Evolutionary conservation across 2,329 filamentous ascomycete species (phyloP).

Genomic region (Talaromyces funiculosus): DNA sequence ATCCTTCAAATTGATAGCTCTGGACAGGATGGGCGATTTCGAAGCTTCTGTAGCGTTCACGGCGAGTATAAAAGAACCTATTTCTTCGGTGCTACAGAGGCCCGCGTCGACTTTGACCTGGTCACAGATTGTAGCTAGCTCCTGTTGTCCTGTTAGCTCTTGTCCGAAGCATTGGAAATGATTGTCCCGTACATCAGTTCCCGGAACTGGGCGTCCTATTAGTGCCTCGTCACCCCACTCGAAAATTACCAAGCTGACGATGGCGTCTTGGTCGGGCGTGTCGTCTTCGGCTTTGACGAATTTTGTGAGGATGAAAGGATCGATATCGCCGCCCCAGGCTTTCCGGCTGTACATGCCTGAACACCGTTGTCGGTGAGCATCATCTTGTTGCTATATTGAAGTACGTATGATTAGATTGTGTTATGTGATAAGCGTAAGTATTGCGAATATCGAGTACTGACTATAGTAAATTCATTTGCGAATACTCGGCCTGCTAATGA

Average conservation of each 20-base stretch:
- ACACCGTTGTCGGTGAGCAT: conserved; percentile 76
- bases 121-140: conserved; percentile 71
- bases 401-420: neutral
- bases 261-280: conserved; percentile 60
- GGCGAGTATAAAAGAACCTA: conserved; percentile 78
- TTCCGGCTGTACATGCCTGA: conserved; percentile 89
- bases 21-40: conserved; percentile 66
- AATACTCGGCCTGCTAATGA: conserved; percentile 34
- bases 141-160: conserved; percentile 30
- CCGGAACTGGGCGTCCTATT: conserved; percentile 61
- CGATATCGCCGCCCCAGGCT: conserved; percentile 78
- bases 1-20: conserved; percentile 75
- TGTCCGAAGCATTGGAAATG: neutral
- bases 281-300: conserved; percentile 60
- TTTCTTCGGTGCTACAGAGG: conserved; percentile 68
- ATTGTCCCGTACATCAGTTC: neutral
- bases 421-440: neutral
- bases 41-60: conserved; percentile 68
- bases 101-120: conserved; percentile 61
- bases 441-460: conserved; percentile 21
- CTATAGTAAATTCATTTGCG: conserved; percentile 44
- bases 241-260: conserved; percentile 82
- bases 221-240: conserved; percentile 84
- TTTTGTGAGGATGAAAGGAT: conserved; percentile 83
- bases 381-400: conserved; percentile 63